These are phyloP conservation scores for Oryza coarctata DNA, from an alignment of 176 grass and related monocot species.

Conservation along the genomic window DNA sequence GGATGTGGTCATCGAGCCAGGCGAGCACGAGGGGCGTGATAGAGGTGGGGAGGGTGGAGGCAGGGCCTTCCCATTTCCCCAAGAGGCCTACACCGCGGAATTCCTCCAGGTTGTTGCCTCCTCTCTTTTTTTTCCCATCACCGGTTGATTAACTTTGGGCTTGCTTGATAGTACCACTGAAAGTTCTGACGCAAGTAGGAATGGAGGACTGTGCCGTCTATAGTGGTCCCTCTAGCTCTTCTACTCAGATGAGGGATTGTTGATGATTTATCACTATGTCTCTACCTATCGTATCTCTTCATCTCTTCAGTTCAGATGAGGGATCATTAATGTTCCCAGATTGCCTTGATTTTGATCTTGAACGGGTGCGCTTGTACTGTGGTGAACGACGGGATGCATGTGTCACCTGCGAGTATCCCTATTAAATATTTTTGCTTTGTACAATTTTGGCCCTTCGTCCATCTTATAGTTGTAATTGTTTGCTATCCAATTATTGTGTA, in stretches of 20 bases:
- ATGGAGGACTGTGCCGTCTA: not conserved
- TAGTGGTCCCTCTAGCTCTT: not conserved
- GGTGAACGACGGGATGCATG: not conserved
- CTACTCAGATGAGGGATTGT: not conserved
- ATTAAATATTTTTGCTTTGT: too few relatives aligned
- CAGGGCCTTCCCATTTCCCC: constrained; percentile 59
- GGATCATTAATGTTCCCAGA: too few relatives aligned
- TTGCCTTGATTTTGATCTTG: not conserved
- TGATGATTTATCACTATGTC: not conserved
- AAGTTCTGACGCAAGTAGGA: not conserved
- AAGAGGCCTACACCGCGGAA: constrained; percentile 38
- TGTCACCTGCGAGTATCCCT: not conserved
- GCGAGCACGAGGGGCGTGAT: constrained; percentile 72
- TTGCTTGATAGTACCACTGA: not conserved
- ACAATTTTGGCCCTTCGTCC: not conserved
- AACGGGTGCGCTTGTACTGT: not conserved
- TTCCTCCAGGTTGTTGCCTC: not conserved
- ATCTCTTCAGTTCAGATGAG: too few relatives aligned
- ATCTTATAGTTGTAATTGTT: not conserved
- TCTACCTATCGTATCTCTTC: not conserved
- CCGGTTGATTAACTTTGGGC: not conserved
- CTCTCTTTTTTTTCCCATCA: not conserved
- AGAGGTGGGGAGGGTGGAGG: constrained; percentile 58
- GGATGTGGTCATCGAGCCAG: constrained; percentile 73
- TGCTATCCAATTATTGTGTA: not conserved